Base-by-base conservation (phyloP, 169 alveolate genomes). In the Cystoisospora suis region DNA sequence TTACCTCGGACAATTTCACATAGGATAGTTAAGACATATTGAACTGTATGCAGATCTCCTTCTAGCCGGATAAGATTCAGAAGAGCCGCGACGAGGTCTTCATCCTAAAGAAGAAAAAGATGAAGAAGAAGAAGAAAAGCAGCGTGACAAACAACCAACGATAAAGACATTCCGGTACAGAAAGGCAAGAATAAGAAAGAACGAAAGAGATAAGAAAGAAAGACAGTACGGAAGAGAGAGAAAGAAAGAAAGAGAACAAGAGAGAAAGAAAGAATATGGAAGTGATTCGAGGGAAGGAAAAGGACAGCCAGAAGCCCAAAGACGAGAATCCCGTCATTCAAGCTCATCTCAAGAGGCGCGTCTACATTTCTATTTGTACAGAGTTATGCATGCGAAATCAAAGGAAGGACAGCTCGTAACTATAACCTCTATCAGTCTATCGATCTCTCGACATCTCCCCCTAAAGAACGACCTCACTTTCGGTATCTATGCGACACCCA, bases 1-100 rank as follows among this genome's bases (percentile, higher is more conserved):
- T 46, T 40, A 89, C 93, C 93, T 89, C 93, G 32, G n/a, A 89
- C 93, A 29, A 49, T 34, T 9, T 89, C 93, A 70, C 70, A 89
- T 47, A 89, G 89, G 38, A 89, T 23, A 17, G 93, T 89, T 29
- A 89, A 81, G 75, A 49, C 93, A 47, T 89, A 89, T 59, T 89
- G 93, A 0, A 53, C 85, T 17, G 93, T 38, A 17, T 79, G 93
- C 49, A 61, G n/a, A 17, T 89, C 90, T 36, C 70, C 75, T 42
- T 77, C 90, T 20, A 89, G 75, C n/a, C 79, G 85, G 1, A 89
- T 29, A 23, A 79, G 46, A 53, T 40, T 40, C 38, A 89, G 2
- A n/a, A 89, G 36, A 23, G 70, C 49, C 3, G 32, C 38, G 23
- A 75, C 70, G 45, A 79, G 38, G 34, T 44, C 59, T 5, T 88